phyloP scores from a whole-genome alignment of 2,329 filamentous ascomycete genomes.

The Colletotrichum trifolii region DNA sequence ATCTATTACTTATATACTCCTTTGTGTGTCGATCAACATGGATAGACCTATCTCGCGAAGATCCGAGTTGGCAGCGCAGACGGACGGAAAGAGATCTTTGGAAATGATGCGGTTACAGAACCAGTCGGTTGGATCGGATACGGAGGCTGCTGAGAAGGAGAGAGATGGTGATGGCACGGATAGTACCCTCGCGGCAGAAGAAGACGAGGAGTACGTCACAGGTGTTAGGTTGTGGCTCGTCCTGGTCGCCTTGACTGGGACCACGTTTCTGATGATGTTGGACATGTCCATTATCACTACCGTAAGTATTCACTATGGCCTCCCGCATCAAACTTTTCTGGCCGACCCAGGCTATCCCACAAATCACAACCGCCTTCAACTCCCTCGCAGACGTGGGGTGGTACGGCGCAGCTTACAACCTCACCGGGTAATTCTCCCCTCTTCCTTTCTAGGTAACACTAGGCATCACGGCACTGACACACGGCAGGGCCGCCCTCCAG shows the following conservation, averaged over 20 bases:
- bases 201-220: slow-evolving; percentile 40
- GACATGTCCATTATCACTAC: slow-evolving; percentile 66
- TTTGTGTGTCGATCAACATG: no score
- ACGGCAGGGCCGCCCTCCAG: slow-evolving; percentile 58
- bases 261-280: slow-evolving; percentile 59
- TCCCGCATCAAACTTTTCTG: not conserved
- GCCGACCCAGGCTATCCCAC: slow-evolving; percentile 54
- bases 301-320: slow-evolving; percentile 42
- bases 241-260: slow-evolving; percentile 52
- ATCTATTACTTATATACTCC: no score
- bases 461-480: not conserved
- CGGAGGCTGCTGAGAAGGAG: not conserved
- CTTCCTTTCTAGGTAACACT: not conserved
- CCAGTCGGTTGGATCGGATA: not conserved
- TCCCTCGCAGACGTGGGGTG: slow-evolving; percentile 65
- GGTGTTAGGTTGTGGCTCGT: slow-evolving; percentile 48
- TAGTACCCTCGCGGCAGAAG: not conserved
- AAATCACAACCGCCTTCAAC: slow-evolving; percentile 62
- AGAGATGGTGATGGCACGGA: not conserved
- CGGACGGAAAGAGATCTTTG: no score
- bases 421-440: slow-evolving; percentile 51
- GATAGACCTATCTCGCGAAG: no score
- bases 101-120: no score
- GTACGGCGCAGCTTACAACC: slow-evolving; percentile 63
- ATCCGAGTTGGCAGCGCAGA: no score